Evolutionary conservation across 106 monocot species (phyloP).

Genomic region (Platanthera zijinensis): DNA sequence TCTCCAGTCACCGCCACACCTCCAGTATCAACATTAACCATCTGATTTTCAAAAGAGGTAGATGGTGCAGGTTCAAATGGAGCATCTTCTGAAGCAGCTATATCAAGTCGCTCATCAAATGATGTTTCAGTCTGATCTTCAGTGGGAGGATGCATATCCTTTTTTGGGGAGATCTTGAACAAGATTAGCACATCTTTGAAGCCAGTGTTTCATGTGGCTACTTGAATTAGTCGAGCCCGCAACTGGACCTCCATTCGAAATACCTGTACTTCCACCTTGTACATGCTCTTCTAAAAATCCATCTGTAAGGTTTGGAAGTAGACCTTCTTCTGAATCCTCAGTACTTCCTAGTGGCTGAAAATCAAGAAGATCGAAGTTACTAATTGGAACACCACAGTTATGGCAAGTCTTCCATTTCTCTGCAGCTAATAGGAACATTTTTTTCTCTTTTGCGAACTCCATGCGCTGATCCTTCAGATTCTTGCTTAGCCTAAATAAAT

Average conservation of each 20-base stretch:
- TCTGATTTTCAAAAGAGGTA: conserved; percentile 28
- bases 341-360: conserved; percentile 18
- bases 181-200: conserved; percentile 69
- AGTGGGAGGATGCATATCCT: conserved; percentile 19
- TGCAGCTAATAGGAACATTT: conserved; percentile 42
- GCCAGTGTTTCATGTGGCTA: conserved; percentile 50
- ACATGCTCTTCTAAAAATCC: conserved; percentile 32
- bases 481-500: conserved; percentile 51
- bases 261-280: conserved; percentile 20
- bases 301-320: conserved; percentile 53
- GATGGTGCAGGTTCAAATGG: conserved; percentile 24
- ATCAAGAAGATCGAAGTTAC: conserved; percentile 33
- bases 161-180: conserved; percentile 73
- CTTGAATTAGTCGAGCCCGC: conserved; percentile 23
- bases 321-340: conserved; percentile 31
- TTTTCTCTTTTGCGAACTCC: conserved; percentile 63
- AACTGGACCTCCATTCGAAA: conserved; percentile 25
- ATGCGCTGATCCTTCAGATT: conserved; percentile 65
- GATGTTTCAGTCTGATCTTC: conserved; percentile 13
- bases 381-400: conserved; percentile 55
- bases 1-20: conserved; percentile 12
- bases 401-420: conserved; percentile 53
- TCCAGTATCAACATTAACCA: conserved; percentile 17
- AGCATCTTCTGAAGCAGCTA: conserved; percentile 25
- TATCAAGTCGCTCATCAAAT: conserved; percentile 24